Base-by-base conservation (phyloP, 768 basidiomycete species). In the Holtermanniella nyarrowii region DNA sequence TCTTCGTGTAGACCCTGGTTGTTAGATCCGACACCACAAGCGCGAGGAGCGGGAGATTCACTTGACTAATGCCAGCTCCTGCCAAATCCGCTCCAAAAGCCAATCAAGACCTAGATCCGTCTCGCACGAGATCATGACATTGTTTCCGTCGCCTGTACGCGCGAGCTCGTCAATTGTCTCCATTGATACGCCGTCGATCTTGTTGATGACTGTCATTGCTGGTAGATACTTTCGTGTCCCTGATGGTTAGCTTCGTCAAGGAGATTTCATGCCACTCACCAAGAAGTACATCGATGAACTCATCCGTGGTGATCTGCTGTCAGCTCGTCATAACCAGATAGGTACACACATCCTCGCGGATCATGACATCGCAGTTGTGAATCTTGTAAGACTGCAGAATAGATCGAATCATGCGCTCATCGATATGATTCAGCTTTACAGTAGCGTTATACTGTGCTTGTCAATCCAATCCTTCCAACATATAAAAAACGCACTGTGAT, bases 271-370 rank as follows among this genome's bases (percentile, higher is more conserved):
- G 31, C 12, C 50, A 41, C 65, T 27, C 62, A 82, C 89, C 95
- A 47, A 99, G 86, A 21, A 99, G 77, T n/a, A 96, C 88, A 67
- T 99, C 95, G 57, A 99, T 93, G 65, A 99, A 95, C 68, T 97
- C 88, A 68, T 96, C 93, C 3, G 84, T 85, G 5, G 87, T 86
- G 52, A 95, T 90, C 90, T 93, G 57, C 31, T 7, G 10, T 37
- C 31, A 37, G 31, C 31, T 37, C 31, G n/a, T 37, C 10, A 37
- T 37, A 7, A 37, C 31, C 16, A 16, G 7, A 7, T 16, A 37
- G 16, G 31, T 25, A 71, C 77, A 60, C 61, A 95, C 90, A 73
- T 99, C 93, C 77, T 99, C 91, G 66, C 95, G 79, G 61, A 99
- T 88, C 89, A 97, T 93, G 7, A 97, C 84, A 72, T 99, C 93